Conservation (phyloP, 2,329 filamentous ascomycete species). For the Fusarium irregulare region DNA sequence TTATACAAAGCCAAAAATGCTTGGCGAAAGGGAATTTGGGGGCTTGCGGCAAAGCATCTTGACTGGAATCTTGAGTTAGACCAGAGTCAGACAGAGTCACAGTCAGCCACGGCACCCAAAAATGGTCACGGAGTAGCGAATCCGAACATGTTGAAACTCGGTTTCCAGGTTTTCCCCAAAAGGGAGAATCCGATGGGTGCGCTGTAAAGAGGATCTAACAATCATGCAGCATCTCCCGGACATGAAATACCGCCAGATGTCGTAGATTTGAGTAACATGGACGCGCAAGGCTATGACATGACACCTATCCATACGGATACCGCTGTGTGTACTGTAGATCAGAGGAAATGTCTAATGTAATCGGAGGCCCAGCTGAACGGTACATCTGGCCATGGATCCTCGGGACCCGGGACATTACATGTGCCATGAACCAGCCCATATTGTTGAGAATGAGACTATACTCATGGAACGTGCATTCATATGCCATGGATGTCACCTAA, state of each 20-base stretch:
- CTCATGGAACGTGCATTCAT: slow-evolving; percentile 32
- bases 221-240: slow-evolving; percentile 30
- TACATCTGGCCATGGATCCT: slow-evolving; percentile 38
- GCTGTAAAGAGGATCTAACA: slow-evolving; percentile 16
- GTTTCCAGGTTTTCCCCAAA: slow-evolving; percentile 12
- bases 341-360: slow-evolving; percentile 25
- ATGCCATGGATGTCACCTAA: slow-evolving; percentile 3
- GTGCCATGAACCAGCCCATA: slow-evolving; percentile 35
- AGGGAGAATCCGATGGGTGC: slow-evolving; percentile 39
- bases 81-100: background rate
- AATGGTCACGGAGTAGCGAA: slow-evolving; percentile 29
- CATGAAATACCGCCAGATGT: slow-evolving; percentile 30
- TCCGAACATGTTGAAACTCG: slow-evolving; percentile 31
- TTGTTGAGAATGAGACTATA: slow-evolving; percentile 38
- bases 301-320: slow-evolving; percentile 15
- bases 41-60: slow-evolving; percentile 5
- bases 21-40: slow-evolving; percentile 26
- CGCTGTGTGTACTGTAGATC: background rate
- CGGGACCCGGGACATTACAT: slow-evolving; percentile 24
- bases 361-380: slow-evolving; percentile 27
- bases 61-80: slow-evolving; percentile 8
- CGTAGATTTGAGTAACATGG: slow-evolving; percentile 17
- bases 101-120: background rate
- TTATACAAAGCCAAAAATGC: slow-evolving; percentile 17
- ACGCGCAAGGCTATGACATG: slow-evolving; percentile 31